Evolutionary conservation across 176 grass and related monocot species (phyloP).

Genomic region (Phyllostachys edulis): DNA sequence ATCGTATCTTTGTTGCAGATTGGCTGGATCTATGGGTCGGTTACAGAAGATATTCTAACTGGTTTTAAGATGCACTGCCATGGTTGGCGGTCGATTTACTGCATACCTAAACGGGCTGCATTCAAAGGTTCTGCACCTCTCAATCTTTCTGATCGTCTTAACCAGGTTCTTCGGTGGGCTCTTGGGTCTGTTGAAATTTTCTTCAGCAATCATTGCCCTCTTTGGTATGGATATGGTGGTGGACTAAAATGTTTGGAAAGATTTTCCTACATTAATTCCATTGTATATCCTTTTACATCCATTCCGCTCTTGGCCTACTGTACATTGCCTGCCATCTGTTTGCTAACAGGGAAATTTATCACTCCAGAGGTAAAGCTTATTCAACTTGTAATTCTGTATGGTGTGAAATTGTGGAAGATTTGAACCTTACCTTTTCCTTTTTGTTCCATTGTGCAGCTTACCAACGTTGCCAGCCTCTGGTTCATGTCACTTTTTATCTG

Average conservation of each 20-base stretch:
- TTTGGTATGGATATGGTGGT: conserved; percentile 74
- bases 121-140: conserved; percentile 79
- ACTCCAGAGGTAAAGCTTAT: conserved; percentile 58
- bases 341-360: conserved; percentile 70
- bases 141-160: conserved; percentile 76
- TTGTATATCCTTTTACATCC: conserved; percentile 69
- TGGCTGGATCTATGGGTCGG: conserved; percentile 76
- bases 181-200: conserved; percentile 79
- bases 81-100: conserved; percentile 80
- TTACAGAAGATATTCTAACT: conserved; percentile 77
- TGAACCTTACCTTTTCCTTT: background rate
- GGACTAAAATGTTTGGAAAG: conserved; percentile 68
- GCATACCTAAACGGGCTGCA: conserved; percentile 56
- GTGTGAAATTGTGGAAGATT: background rate
- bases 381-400: background rate
- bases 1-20: conserved; percentile 44
- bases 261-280: conserved; percentile 69
- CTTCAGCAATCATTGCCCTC: conserved; percentile 74
- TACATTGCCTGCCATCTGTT: conserved; percentile 68
- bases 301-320: conserved; percentile 72
- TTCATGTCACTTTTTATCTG: conserved; percentile 80
- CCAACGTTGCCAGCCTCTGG: conserved; percentile 64
- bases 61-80: conserved; percentile 83
- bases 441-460: conserved; percentile 43
- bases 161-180: conserved; percentile 75